A percentile compares a stretch with the other conserved stretches of the same genome.
phyloP scores from a whole-genome alignment of 345 rosid genomes.

The Punica granatum region DNA sequence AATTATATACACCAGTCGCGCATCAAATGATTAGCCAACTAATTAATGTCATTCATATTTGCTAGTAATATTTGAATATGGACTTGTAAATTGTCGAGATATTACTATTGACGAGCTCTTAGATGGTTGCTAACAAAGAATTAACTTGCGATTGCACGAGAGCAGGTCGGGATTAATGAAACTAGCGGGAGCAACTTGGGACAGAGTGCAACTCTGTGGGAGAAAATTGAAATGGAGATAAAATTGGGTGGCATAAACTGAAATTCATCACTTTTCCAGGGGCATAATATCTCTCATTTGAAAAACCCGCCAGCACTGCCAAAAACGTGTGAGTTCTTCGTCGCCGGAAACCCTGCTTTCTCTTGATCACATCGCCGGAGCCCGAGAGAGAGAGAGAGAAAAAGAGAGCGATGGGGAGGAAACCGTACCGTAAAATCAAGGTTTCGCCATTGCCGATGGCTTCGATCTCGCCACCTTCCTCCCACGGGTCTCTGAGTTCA shows the following conservation, averaged over 20 bases:
- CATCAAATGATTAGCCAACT: no score
- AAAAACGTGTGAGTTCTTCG: no score
- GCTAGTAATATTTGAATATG: no score
- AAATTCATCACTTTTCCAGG: neutral
- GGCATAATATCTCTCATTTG: slow-evolving; percentile 3
- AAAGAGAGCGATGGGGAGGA: slow-evolving; percentile 5
- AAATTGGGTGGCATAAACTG: neutral
- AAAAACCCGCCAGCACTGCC: slow-evolving; percentile 13
- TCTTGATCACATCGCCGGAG: neutral
- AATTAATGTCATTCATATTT: no score
- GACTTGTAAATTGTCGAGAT: no score
- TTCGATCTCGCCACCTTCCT: slow-evolving; percentile 6
- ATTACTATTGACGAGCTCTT: no score
- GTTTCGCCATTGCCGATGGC: slow-evolving; percentile 8
- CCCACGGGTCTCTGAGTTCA: slow-evolving; percentile 5
- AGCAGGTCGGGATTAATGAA: no score
- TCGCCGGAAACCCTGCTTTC: neutral
- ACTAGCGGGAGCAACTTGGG: no score
- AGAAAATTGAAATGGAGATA: neutral
- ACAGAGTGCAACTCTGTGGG: no score
- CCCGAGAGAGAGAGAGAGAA: neutral
- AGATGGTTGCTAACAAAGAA: no score
- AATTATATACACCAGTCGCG: no score
- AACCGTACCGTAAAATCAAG: neutral
- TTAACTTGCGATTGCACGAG: no score